Base-by-base conservation (phyloP, 306 rosid genomes). In the Alnus rubra region DNA sequence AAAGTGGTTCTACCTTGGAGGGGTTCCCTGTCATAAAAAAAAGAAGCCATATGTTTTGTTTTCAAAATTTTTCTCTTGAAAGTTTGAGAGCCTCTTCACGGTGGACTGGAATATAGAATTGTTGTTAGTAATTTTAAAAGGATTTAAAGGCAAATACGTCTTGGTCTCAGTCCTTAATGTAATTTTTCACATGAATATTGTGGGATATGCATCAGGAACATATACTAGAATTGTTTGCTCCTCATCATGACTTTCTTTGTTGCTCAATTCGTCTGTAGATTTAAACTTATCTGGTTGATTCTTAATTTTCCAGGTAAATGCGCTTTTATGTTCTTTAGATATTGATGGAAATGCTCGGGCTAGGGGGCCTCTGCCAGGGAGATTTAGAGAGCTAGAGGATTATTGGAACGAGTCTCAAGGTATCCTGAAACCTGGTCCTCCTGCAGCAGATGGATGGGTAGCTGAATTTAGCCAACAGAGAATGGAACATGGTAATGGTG, bases 371-470 rank as follows among this genome's bases (percentile, higher is more conserved):
- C 76, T 87, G 54, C 91, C 91, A 82, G 93, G 88, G 69, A 84
- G 94, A 84, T 73, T 83, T 76, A 88, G 88, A 79, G 98, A 96
- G 81, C 88, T 96, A 74, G 96, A 96, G 48, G 94, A 74, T 80
- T 93, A 89, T 75, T 96, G 99, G 99, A 96, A 90, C 19, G 98
- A 96, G 87, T 91, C 99, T 86, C 99, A 96, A 82, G 92, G 91
- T 76, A 88, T 85, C 71, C 64, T 75, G 88, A 88, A 75, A 83
- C 91, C 75, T 15, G 88, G 81, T 82, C 80, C 85, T 85, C 93
- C 78, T 30, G 82, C 89, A 71, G 78, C 92, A 13, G 91, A 91
- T 39, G 92, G 92, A 77, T 96, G 99, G 99, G 90, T 91, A 82
- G 50, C 91, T 76, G 98, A 96, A 81, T 96, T 73, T 82, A 69